Evolutionary conservation across 805 yeast species (phyloP), one percentile per base, ranked within the genome.

Genomic region (Saccharomycopsis fodiens): DNA sequence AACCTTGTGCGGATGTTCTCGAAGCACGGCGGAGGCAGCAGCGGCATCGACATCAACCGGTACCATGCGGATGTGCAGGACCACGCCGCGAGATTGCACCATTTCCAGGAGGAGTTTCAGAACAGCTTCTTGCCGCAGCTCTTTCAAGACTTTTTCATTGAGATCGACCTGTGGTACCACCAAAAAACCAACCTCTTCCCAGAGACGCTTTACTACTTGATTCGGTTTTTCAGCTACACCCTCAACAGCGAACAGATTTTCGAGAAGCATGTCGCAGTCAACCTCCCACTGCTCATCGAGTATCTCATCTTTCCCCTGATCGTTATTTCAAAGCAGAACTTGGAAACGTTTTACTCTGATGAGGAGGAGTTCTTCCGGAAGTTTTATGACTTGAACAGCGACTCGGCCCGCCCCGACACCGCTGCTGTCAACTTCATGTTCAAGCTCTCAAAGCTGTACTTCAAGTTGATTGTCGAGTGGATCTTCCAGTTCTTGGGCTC

Each of bases 351-450:
- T 61, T 87, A 85, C 47, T 79, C 74, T 41, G 95, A 87, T 54
- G 93, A 93, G 2, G 82, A 75, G 42, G 95, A 87, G 59, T 88
- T 85, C 59, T 76, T 87, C 31, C 79, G 89, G 66, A 72, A 80
- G 51, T 75, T 72, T 49, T 78, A 86, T 55, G 87, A 81, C 58
- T 67, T 76, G 48, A 68, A 72, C 50, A 73, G 79, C 54, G 95
- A 85, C 50, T 63, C 70, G 8, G 63, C 68, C 15, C 74, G 88
- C 3, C 85, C 95, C 0, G 95, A 86, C 58, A 74, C 75, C 47
- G 95, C 96, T 1, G 85, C 96, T 3, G 70, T 84, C 42, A 82
- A 81, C 44, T 78, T 88, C 52, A 64, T 91, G 45, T 78, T 46
- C 20, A 50, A 46, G 31, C 37, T 50, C 10, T 39, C 53, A 5